A percentile compares a stretch with the other conserved stretches of the same genome.
These are phyloP conservation scores for Multifurca ochricompacta DNA, from an alignment of 768 basidiomycete species.

Conservation along the genomic window DNA sequence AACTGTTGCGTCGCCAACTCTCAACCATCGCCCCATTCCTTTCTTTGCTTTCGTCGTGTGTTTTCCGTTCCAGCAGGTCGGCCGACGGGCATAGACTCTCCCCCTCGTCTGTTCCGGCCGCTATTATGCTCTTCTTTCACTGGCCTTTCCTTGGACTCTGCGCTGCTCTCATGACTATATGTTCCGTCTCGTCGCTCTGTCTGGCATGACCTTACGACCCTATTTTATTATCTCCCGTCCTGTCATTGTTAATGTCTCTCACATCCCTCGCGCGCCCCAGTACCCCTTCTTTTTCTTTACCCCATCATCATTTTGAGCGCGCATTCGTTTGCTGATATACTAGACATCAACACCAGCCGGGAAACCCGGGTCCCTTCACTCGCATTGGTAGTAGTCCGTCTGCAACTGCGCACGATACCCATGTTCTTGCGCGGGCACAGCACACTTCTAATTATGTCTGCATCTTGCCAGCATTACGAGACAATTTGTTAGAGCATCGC, in stretches of 20 bases:
- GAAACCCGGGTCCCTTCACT: slow-evolving; percentile 17
- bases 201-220: slow-evolving; percentile 27
- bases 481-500: slow-evolving; percentile 68
- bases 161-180: slow-evolving; percentile 55
- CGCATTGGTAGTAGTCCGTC: slow-evolving; percentile 29
- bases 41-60: not conserved
- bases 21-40: slow-evolving; percentile 3
- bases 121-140: slow-evolving; percentile 10
- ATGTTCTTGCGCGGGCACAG: slow-evolving; percentile 33
- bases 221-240: slow-evolving; percentile 22
- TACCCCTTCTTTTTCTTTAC: slow-evolving; percentile 18
- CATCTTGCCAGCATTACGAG: slow-evolving; percentile 46
- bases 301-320: slow-evolving; percentile 25
- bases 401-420: slow-evolving; percentile 37
- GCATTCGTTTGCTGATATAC: slow-evolving; percentile 21
- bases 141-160: slow-evolving; percentile 32
- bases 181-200: slow-evolving; percentile 51
- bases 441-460: slow-evolving; percentile 27
- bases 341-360: slow-evolving; percentile 24
- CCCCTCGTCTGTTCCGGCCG: not conserved
- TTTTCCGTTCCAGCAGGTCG: slow-evolving; percentile 6
- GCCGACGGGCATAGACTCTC: not conserved
- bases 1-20: not conserved
- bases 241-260: slow-evolving; percentile 32
- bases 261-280: slow-evolving; percentile 28